Evolutionary conservation across 2,329 filamentous ascomycete genomes (phyloP), one percentile per base, ranked within the genome.

Genomic region (Immersiporthe knoxdaviesiana): DNA sequence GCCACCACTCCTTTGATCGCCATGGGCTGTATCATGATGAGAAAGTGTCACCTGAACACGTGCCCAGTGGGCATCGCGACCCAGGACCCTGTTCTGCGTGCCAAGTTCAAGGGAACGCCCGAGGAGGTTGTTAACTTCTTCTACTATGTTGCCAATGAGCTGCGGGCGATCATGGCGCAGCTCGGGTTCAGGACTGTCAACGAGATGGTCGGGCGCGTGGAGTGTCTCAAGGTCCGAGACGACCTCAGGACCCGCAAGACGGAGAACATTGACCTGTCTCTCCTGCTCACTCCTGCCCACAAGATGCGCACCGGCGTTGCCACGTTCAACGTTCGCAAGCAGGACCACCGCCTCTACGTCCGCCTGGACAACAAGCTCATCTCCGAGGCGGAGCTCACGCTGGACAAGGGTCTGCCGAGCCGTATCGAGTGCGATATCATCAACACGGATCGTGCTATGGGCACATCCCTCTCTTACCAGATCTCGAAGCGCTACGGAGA

Each of bases 81-180:
- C 0, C 95, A 98, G 78, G 94, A 97, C 75, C 94, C 94, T n/a
- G 92, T 95, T 78, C 87, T 98, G 2, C 89, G 95, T 71, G 92
- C 94, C 86, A 98, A 97, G 83, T 97, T 98, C 81, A 85, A 90
- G 74, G 95, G 95, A 72, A 94, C 93, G 0, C 94, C 95, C 14
- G 95, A 98, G 82, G 93, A 97, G 75, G 94, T 97, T 69, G 97
- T 98, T 81, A 98, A 97, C 86, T 97, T 97, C 85, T 97, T 97
- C 84, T 98, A 97, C 84, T 98, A 97, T 77, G 87, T 98, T 65
- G 92, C 95, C 74, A 98, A 98, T 77, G 95, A 98, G 83, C 88
- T 98, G 69, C 91, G 95, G 78, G 93, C 94, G 47, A 97, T 98
- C 81, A 97, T 98, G 95, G 94, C 95, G 64, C 93, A 92, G 82